Base-by-base conservation (phyloP, 2,329 filamentous ascomycete species). In the Aspergillus texensis region DNA sequence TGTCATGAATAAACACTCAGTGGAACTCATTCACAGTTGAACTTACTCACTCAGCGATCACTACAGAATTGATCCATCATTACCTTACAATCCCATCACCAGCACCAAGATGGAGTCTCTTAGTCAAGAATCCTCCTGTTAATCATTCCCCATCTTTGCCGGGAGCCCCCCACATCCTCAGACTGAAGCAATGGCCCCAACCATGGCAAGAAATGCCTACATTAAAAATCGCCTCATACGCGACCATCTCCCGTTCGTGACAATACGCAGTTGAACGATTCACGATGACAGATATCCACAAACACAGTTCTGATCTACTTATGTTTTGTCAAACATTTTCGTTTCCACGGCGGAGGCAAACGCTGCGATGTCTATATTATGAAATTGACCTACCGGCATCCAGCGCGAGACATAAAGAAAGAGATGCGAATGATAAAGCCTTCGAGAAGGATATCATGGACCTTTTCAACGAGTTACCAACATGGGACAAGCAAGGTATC, bases 71-170 rank as follows among this genome's bases (percentile, higher is more conserved):
- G 32, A 34, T 34, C 32, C 32, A 12, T 0, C 32, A 34, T 11
- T 2, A 1, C 32, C 32, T 34, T 11, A 1, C 32, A 34, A 11
- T 11, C 2, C 39, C 14, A 41, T 41, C 16, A 6, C 39, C 39
- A 41, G 19, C 6, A 41, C 4, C 32, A 34, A 34, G 9, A 52
- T 34, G 48, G 45, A 61, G 12, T 48, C 58, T 8, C 54, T 64
- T 28, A 61, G 54, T 24, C 46, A 21, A 11, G 62, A 64, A 24
- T 64, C 19, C 32, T 58, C 10, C 57, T 52, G 4, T n/a, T 64
- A 16, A 58, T 58, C 21, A 14, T 63, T 4, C 21, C 34, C 2
- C 10, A 61, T 50, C 43, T 43, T 4, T 30, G n/a, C 26, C 3
- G 30, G 21, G 28, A 16, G 16, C 32, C 32, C 14, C 24, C 41